Evolutionary conservation across 805 yeast species (phyloP).

Genomic region (Kluyveromyces wickerhamii): DNA sequence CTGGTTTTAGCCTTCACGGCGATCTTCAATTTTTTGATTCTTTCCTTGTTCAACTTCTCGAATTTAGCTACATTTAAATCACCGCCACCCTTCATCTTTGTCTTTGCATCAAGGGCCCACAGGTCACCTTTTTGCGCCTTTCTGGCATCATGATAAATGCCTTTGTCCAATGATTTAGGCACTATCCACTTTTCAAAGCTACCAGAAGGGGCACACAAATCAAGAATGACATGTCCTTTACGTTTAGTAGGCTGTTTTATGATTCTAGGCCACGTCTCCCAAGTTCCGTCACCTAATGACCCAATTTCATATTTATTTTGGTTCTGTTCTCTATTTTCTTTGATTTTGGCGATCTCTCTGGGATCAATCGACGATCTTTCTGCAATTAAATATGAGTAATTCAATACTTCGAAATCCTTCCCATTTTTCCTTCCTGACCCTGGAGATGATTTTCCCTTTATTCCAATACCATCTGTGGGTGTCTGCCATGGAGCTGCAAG

Average conservation of each 20-base stretch:
- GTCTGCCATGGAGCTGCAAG: slow-evolving; percentile 65
- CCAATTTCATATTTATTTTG: slow-evolving; percentile 19
- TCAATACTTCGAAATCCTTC: slow-evolving; percentile 60
- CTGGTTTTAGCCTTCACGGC: slow-evolving; percentile 15
- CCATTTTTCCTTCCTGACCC: slow-evolving; percentile 81
- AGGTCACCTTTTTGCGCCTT: slow-evolving; percentile 78
- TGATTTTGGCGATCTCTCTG: slow-evolving; percentile 35
- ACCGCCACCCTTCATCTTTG: slow-evolving; percentile 31
- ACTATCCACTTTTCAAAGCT: slow-evolving; percentile 80
- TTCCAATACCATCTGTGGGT: slow-evolving; percentile 49
- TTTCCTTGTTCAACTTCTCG: slow-evolving; percentile 19
- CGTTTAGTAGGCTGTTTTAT: slow-evolving; percentile 64
- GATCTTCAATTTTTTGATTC: slow-evolving; percentile 15
- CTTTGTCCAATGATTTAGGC: slow-evolving; percentile 67
- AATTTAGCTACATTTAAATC: slow-evolving; percentile 20
- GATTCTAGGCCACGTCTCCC: slow-evolving; percentile 61
- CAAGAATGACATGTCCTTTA: slow-evolving; percentile 74
- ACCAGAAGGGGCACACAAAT: slow-evolving; percentile 74
- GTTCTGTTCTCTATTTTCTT: slow-evolving; percentile 31
- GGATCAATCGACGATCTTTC: slow-evolving; percentile 46
- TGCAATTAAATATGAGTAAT: slow-evolving; percentile 65
- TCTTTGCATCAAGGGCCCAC: slow-evolving; percentile 71
- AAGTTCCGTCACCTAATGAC: slow-evolving; percentile 17
- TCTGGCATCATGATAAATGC: slow-evolving; percentile 82
- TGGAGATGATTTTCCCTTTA: slow-evolving; percentile 32